Base-by-base conservation (phyloP, 306 rosid species). In the Quercus agrifolia region DNA sequence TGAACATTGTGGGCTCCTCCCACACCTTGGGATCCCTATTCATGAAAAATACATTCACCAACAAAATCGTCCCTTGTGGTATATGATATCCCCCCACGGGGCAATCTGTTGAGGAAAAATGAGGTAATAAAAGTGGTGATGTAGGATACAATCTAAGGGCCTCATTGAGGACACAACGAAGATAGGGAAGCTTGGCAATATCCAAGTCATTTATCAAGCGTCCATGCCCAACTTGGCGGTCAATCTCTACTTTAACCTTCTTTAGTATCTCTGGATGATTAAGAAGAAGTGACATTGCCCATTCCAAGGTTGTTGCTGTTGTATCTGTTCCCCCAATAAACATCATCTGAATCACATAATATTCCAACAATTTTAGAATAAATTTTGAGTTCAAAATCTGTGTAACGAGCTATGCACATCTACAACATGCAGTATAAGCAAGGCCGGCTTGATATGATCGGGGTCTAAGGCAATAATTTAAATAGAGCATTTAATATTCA, bases 11-110 rank as follows among this genome's bases (percentile, higher is more conserved):
- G 2, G 90, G 84, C 1, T 90, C 82, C 2, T 3, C 41, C 91
- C 89, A 89, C 3, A 57, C 3, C 3, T 49, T 54, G 5, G 86
- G 31, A 27, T 89, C 86, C 2, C 86, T 74, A 1, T 89, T 90
- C n/a, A 86, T 20, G 54, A 80, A 80, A 90, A 88, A 89, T 51
- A 73, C 14, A 58, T 86, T 89, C 20, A 77, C 79, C 11, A 89
- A n/a, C 28, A 89, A 25, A 76, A 68, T 81, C 18, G 92, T 89
- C 58, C 87, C 90, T 25, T n/a, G n/a, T 61, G 90, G 86, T 2
- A 89, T 61, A 7, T 83, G 74, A 68, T 2, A 89, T 2, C 89
- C 90, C 4, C 86, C 81, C 0, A 87, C 83, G 1, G 17, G 35
- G 72, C 91, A 85, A 66, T 64, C 57, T 0, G 14, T 33, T 25